Evolutionary conservation across 345 rosid genomes (phyloP), one percentile per base, ranked within the genome.

Genomic region (Raphanus sativus): DNA sequence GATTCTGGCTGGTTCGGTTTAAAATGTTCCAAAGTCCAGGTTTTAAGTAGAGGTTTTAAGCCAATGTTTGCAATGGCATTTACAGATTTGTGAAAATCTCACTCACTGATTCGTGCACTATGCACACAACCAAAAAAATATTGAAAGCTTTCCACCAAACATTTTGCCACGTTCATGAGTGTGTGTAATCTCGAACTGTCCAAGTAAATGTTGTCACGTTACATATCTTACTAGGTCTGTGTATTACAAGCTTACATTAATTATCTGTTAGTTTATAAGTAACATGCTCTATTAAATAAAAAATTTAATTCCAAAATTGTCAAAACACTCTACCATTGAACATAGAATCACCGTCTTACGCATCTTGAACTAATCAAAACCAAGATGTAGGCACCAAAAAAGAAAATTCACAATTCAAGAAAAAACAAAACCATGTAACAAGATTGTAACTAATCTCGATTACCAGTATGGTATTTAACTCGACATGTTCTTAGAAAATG

Each of bases 381-480:
- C 75, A 76, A 69, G 61, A 76, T 69, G 61, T 33, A 62, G 32
- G 16, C 62, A 55, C 0, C 55, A 48, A 48, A 36, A 36, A 28
- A 28, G n/a, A 48, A n/a, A 5, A 48, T 48, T 4, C 55, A 48
- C 55, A 48, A 48, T 4, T 48, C 16, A 48, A 48, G 55, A 48
- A 42, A 40, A 48, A 48, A 8, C 16, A 13, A 68, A 75, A 36
- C 58, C 9, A 15, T 30, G 72, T 77, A 65, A 71, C 68, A 71
- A 42, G 26, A 58, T 59, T 42, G 62, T 42, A 77, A 30, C 62
- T 77, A 77, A 70, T 77, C 52, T 65, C 71, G 67, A 77, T 58
- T 58, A 65, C 76, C 56, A 65, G 81, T 71, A 56, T 69, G 55
- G 55, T 48, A 48, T 48, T 40, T 56, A 58, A 73, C 80, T 55